A percentile compares a stretch with the other conserved stretches of the same genome.
These are phyloP conservation scores for Termitomyces sp. DNA, from an alignment of 768 basidiomycete genomes.

Conservation along the genomic window DNA sequence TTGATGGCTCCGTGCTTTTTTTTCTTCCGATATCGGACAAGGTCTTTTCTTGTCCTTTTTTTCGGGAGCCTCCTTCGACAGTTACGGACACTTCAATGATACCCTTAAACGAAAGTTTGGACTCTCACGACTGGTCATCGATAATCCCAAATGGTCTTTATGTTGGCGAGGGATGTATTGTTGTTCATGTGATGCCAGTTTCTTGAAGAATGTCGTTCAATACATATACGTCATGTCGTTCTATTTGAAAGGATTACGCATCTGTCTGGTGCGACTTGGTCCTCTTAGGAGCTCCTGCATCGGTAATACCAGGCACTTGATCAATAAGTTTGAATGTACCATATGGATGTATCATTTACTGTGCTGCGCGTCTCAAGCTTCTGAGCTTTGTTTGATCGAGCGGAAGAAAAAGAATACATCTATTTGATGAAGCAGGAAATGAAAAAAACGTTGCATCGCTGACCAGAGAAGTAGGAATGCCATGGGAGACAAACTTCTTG, in stretches of 20 bases:
- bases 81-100: constrained; percentile 24
- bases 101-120: constrained; percentile 24
- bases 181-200: constrained; percentile 11
- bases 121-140: constrained; percentile 24
- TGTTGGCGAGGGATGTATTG: constrained; percentile 16
- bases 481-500: constrained; percentile 2
- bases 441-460: constrained; percentile 42
- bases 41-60: constrained; percentile 22
- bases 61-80: constrained; percentile 22
- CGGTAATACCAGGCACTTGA: constrained; percentile 9
- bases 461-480: constrained; percentile 20
- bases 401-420: constrained; percentile 2
- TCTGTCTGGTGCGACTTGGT: background rate
- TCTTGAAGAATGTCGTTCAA: constrained; percentile 2
- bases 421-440: constrained; percentile 24
- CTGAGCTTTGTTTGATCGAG: constrained; percentile 14
- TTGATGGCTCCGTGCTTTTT: constrained; percentile 21
- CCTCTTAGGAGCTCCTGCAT: background rate
- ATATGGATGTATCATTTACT: constrained; percentile 9
- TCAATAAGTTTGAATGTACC: constrained; percentile 1
- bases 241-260: constrained; percentile 5
- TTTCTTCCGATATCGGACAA: constrained; percentile 17
- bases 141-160: constrained; percentile 17
- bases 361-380: constrained; percentile 6
- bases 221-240: too few relatives aligned